phyloP scores from a whole-genome alignment of 176 grass and related monocot species.

The Lolium multiflorum region DNA sequence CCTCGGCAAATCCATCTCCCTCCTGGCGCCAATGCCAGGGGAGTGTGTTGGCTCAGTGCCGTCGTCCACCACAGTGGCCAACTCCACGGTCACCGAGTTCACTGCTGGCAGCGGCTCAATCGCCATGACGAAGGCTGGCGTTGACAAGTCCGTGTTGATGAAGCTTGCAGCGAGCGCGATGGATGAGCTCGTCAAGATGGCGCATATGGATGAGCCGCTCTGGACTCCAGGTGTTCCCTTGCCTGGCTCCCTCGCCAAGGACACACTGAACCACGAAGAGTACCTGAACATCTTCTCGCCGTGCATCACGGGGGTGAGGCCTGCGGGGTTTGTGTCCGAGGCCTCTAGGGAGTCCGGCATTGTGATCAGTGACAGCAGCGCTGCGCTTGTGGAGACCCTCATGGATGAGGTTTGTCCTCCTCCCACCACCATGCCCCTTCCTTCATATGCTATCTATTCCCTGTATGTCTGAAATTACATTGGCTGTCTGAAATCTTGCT shows the following conservation, averaged over 20 bases:
- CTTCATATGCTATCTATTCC: not conserved
- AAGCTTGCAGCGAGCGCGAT: conserved; percentile 76
- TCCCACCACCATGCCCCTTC: not conserved
- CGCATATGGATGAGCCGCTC: conserved; percentile 68
- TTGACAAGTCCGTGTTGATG: conserved; percentile 61
- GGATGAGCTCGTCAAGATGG: conserved; percentile 93
- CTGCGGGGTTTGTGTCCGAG: conserved; percentile 68
- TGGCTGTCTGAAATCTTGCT: conserved; percentile 37
- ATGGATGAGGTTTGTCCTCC: conserved; percentile 80
- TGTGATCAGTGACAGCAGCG: conserved; percentile 60
- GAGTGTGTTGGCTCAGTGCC: conserved; percentile 47
- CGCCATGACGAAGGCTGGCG: conserved; percentile 47
- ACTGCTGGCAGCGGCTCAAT: conserved; percentile 23
- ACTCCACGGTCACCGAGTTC: conserved; percentile 53
- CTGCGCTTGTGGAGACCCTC: conserved; percentile 72
- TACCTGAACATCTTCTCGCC: conserved; percentile 62
- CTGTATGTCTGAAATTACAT: conserved; percentile 36
- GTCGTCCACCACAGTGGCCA: conserved; percentile 23
- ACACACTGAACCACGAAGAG: conserved; percentile 70
- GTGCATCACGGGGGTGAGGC: conserved; percentile 54
- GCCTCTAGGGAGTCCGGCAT: conserved; percentile 74
- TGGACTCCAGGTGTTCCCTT: conserved; percentile 55
- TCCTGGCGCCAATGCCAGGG: conserved; percentile 26
- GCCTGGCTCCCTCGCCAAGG: conserved; percentile 33
- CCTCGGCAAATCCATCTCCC: conserved; percentile 61